Evolutionary conservation across 1,284 basidiomycete genomes (phyloP).

Genomic region (Heterobasidion parviporum): DNA sequence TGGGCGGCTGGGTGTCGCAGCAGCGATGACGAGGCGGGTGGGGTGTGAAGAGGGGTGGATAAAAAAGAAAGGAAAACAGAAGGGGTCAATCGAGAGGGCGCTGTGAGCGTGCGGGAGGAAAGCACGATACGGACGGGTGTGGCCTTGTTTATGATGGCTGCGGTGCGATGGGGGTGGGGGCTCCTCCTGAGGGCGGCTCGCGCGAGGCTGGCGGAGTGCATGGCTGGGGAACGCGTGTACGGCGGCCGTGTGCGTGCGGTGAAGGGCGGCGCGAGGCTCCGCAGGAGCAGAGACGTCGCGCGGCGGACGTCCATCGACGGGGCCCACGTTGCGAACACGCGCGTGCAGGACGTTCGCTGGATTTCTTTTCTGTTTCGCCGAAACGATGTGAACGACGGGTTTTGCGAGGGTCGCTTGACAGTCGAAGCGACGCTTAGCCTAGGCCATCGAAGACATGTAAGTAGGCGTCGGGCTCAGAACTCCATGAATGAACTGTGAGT

Average conservation of each 20-base stretch:
- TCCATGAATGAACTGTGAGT: no score
- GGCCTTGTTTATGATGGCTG: neutral
- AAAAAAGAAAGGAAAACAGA: neutral
- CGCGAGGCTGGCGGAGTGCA: neutral
- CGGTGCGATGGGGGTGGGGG: neutral
- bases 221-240: neutral
- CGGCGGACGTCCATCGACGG: neutral
- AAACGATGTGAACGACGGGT: no score
- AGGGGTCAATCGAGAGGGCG: neutral
- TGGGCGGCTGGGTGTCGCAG: neutral
- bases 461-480: no score
- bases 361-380: no score
- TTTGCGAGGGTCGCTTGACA: no score
- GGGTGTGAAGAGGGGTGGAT: no score
- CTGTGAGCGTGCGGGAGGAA: neutral
- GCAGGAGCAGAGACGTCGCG: neutral
- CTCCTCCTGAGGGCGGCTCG: neutral
- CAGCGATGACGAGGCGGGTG: neutral
- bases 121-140: slow-evolving; percentile 2
- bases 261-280: neutral
- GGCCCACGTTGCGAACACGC: neutral
- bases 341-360: neutral
- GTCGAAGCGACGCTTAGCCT: no score
- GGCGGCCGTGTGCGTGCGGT: neutral
- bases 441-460: no score